These are phyloP conservation scores for Rutstroemia sp. DNA, from an alignment of 2,329 filamentous ascomycete species.

Conservation along the genomic window DNA sequence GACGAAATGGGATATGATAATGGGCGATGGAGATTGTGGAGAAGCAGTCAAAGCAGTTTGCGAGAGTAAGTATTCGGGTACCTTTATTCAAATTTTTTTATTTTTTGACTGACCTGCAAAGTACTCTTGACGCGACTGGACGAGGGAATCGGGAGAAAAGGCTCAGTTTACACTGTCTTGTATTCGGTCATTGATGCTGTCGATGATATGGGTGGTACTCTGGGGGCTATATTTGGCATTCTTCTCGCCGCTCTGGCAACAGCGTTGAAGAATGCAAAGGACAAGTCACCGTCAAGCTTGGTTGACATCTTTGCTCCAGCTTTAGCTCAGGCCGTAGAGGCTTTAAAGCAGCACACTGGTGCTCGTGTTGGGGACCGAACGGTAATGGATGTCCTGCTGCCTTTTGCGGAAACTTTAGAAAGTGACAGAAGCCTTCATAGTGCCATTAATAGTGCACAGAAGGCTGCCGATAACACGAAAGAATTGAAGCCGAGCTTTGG, in stretches of 20 bases:
- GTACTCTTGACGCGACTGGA: no score
- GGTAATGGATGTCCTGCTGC: constrained; percentile 29
- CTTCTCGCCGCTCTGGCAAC: constrained; percentile 23
- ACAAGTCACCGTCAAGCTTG: background rate
- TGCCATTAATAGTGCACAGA: no score
- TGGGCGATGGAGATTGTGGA: constrained; percentile 31
- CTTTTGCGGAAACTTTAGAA: constrained; percentile 22
- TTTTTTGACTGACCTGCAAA: no score
- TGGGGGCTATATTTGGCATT: constrained; percentile 29
- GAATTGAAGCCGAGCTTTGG: background rate
- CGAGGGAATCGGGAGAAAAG: no score
- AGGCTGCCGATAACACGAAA: background rate
- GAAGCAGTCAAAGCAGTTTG: constrained; percentile 27
- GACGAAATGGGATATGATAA: constrained; percentile 41
- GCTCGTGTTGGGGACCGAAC: constrained; percentile 28
- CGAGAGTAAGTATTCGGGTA: constrained; percentile 24
- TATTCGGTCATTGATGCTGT: constrained; percentile 28
- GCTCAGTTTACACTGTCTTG: constrained; percentile 28
- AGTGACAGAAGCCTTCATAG: constrained; percentile 30
- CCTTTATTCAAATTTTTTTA: constrained; percentile 8
- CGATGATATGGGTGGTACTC: constrained; percentile 31
- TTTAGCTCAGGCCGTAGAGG: constrained; percentile 15
- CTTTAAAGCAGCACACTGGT: constrained; percentile 27
- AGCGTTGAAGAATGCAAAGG: no score
- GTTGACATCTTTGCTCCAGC: constrained; percentile 18